phyloP scores from a whole-genome alignment of 2,329 filamentous ascomycete species.

The Aspergillus fischeri region DNA sequence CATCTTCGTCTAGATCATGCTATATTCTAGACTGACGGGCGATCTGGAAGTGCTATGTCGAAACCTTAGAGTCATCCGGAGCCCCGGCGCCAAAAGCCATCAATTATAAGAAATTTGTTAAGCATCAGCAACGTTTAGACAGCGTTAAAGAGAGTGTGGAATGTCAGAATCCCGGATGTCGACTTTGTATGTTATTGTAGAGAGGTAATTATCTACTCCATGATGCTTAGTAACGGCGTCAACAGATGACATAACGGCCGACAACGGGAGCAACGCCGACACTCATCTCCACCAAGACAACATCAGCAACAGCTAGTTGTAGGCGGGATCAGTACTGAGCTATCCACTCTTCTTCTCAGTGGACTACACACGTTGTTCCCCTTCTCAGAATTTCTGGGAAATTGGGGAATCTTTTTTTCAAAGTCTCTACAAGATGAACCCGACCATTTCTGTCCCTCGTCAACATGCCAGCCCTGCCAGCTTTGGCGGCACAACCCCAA shows the following conservation, averaged over 20 bases:
- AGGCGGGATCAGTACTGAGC: neutral
- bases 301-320: neutral
- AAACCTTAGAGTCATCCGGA: too few relatives aligned
- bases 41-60: too few relatives aligned
- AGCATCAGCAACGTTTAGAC: neutral
- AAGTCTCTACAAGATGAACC: conserved; percentile 47
- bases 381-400: neutral
- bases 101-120: neutral
- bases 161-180: neutral
- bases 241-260: neutral
- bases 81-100: too few relatives aligned
- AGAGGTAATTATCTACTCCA: too few relatives aligned
- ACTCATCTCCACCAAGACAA: neutral
- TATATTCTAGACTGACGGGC: neutral
- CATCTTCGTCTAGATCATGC: neutral
- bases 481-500: conserved; percentile 50
- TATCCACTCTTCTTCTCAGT: conserved; percentile 5
- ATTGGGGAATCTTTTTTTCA: conserved; percentile 4
- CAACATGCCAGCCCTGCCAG: conserved; percentile 52
- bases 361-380: neutral
- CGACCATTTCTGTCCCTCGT: conserved; percentile 57
- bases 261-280: neutral
- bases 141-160: neutral
- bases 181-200: too few relatives aligned
- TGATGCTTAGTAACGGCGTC: neutral